These are phyloP conservation scores for Hippophae tibetana DNA, from an alignment of 306 rosid genomes.

Conservation along the genomic window DNA sequence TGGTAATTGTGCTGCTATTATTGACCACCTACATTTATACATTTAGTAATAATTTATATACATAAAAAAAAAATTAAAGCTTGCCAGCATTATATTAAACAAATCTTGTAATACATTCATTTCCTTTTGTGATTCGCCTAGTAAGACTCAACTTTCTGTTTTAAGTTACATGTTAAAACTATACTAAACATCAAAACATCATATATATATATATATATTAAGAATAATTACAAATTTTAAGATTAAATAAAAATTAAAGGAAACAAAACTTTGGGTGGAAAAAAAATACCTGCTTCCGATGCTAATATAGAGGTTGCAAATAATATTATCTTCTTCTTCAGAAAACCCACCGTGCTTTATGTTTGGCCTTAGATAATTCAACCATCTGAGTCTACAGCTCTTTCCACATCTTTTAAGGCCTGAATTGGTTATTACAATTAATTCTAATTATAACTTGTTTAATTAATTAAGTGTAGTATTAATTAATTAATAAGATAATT, in stretches of 20 bases:
- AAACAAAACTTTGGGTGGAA: too few relatives aligned
- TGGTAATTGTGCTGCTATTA: slow-evolving; percentile 88
- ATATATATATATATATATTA: not conserved
- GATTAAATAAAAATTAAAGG: too few relatives aligned
- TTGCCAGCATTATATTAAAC: not conserved
- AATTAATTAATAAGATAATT: not conserved
- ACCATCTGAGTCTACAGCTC: slow-evolving; percentile 93
- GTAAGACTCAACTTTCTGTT: too few relatives aligned
- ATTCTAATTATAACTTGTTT: not conserved
- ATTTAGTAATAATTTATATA: not conserved
- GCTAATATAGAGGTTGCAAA: slow-evolving; percentile 74
- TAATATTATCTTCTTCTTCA: slow-evolving; percentile 89
- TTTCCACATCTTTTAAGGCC: slow-evolving; percentile 95
- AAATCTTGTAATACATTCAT: not conserved
- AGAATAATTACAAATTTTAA: not conserved
- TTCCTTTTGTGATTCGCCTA: too few relatives aligned
- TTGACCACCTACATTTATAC: slow-evolving; percentile 69
- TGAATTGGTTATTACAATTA: slow-evolving; percentile 3
- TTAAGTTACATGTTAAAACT: too few relatives aligned
- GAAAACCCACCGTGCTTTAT: slow-evolving; percentile 91
- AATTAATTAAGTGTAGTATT: not conserved
- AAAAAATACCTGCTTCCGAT: slow-evolving; percentile 85
- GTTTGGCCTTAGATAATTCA: slow-evolving; percentile 90
- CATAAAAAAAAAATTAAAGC: not conserved
- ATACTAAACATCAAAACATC: too few relatives aligned